phyloP scores from a whole-genome alignment of 2,329 filamentous ascomycete genomes.

The Cylindrodendrum hubeiense region DNA sequence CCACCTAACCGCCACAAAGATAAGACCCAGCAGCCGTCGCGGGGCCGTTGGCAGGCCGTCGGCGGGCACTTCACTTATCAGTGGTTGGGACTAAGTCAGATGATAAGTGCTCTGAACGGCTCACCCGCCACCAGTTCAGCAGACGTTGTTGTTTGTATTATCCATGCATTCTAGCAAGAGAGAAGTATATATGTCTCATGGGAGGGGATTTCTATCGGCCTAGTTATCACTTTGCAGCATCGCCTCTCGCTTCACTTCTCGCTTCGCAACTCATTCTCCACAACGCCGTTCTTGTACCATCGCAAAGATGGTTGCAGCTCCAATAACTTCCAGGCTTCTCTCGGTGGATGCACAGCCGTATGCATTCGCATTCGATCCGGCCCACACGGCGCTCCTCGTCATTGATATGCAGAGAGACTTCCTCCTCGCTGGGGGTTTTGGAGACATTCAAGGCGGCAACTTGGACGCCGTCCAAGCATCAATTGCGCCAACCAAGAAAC shows the following conservation, averaged over 20 bases:
- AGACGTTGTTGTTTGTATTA: neutral
- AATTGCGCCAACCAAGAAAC: conserved; percentile 53
- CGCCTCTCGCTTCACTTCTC: neutral
- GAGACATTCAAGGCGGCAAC: conserved; percentile 60
- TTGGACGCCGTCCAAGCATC: conserved; percentile 47
- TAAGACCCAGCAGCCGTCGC: neutral
- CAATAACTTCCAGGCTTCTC: neutral
- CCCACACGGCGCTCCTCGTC: conserved; percentile 63
- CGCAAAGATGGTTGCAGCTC: neutral
- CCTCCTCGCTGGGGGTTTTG: conserved; percentile 60
- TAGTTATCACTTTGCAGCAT: neutral
- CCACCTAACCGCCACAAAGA: conserved; percentile 3
- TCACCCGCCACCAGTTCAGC: neutral
- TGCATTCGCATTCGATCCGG: conserved; percentile 50
- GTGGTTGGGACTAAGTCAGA: neutral
- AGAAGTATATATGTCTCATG: conserved; percentile 1
- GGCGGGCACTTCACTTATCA: neutral
- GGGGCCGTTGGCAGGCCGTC: conserved; percentile 3
- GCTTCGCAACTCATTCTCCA: neutral
- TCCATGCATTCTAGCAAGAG: neutral
- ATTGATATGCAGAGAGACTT: conserved; percentile 70
- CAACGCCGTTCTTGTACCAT: neutral
- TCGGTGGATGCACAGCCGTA: conserved; percentile 36
- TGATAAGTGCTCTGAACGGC: neutral
- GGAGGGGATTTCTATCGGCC: neutral